Base-by-base conservation (phyloP, 345 rosid genomes). In the Murraya koenigii region DNA sequence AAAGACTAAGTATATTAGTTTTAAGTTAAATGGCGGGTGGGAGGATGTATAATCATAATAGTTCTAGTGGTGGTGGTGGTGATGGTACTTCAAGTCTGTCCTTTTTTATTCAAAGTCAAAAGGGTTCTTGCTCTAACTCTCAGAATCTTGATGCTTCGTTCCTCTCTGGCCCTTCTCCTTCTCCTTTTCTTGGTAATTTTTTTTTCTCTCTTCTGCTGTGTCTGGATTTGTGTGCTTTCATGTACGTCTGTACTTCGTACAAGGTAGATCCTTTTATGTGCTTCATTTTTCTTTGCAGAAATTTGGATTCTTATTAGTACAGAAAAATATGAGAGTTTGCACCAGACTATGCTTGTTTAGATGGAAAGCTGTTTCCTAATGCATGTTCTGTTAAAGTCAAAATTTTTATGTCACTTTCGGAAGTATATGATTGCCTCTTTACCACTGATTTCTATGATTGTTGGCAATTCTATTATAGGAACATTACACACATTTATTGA, bases 91-190 rank as follows among this genome's bases (percentile, higher is more conserved):
- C 86, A 4, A 75, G 77, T 81, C 69, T 86, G 59, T 77, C 85
- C 74, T 74, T 80, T 80, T 80, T 88, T 77, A 80, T 88, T 71
- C 91, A 80, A 78, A 79, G n/a, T 67, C 90, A 81, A 71, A 75
- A 80, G 83, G 77, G 65, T 82, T 68, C 85, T 74, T 69, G 71
- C 69, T 74, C 86, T 80, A 52, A 52, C 22, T 85, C 92, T 75
- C 79, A 81, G 59, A 61, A 86, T 58, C 80, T 76, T 11, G 87
- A 85, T 70, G 67, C 88, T 14, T 78, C 85, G 35, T 84, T 90
- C 84, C 79, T 90, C 44, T 80, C 89, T 75, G 86, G 83, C 64
- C 76, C 90, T 62, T 82, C 89, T 64, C 26, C 90, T 77, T 79
- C 87, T 77, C 26, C 86, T 69, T 86, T 84, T 75, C 84, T 85